Evolutionary conservation across 305 asterid species (phyloP).

Genomic region (Solanum chacoense): DNA sequence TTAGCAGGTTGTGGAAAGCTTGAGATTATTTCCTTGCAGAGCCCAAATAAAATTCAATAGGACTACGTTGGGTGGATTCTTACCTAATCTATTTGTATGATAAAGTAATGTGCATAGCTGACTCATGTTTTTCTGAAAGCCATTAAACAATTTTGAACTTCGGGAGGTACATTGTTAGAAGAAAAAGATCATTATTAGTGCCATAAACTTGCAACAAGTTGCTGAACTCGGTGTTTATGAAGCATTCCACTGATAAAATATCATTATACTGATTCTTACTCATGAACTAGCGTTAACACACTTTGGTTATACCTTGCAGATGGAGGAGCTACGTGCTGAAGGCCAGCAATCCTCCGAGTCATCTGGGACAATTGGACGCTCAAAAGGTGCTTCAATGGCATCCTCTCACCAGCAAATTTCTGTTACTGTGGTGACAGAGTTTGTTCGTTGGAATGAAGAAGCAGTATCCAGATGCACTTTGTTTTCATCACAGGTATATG

Average conservation of each 20-base stretch:
- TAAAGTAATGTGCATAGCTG: not conserved
- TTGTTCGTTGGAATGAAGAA: slow-evolving; percentile 98
- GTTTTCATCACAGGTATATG: slow-evolving; percentile 71
- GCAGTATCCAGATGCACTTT: slow-evolving; percentile 79
- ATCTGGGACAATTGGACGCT: slow-evolving; percentile 86
- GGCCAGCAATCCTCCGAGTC: slow-evolving; percentile 68
- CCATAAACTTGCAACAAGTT: not conserved
- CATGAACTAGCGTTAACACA: not conserved
- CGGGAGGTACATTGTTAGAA: not conserved
- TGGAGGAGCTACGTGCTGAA: slow-evolving; percentile 88
- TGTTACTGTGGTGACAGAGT: slow-evolving; percentile 92
- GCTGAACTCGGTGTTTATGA: not conserved
- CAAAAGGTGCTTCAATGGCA: slow-evolving; percentile 83
- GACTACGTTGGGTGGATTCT: not conserved
- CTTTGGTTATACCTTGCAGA: slow-evolving; percentile 32
- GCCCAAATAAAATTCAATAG: not conserved
- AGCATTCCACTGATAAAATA: not conserved
- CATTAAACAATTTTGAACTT: not conserved
- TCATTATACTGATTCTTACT: not conserved
- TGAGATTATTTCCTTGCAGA: not conserved
- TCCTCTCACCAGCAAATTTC: slow-evolving; percentile 89
- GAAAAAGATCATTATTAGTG: not conserved
- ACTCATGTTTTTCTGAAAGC: not conserved
- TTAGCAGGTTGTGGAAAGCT: not conserved
- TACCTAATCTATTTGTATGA: not conserved